Base-by-base conservation (phyloP, 2,329 filamentous ascomycete genomes). In the Cladophialophora immunda region DNA sequence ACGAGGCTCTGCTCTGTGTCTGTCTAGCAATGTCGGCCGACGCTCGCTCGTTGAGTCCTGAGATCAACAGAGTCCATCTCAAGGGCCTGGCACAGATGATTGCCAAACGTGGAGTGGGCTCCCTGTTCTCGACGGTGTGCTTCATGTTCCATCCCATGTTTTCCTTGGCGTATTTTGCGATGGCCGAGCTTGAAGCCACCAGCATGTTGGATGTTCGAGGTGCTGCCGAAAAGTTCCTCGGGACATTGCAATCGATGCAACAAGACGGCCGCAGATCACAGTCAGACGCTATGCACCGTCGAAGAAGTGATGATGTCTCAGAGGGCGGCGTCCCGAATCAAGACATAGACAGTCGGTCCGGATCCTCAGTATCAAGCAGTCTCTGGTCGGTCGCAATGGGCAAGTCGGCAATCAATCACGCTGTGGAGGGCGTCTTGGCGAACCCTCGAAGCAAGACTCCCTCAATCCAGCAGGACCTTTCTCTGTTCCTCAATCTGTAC, bases 61-160 rank as follows among this genome's bases (percentile, higher is more conserved):
- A 55, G 30, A 30, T 55, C 52, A 55, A 55, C 11, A 30, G 25
- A n/a, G n/a, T 32, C 27, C 52, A 55, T 32, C 30, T 55, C 1
- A 55, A 30, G 22, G 52, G 25, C 22, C 32, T 38, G 56, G 32
- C 56, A 13, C 56, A 58, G 56, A 58, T 58, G 56, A 58, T 32
- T 32, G 9, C 27, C 1, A 17, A 55, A 54, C 52, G 52, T 22
- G 52, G 52, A 55, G 27, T 55, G 8, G 27, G 19, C 7, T 30
- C 27, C 1, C 30, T 55, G 27, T 55, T 55, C 30, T 32, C 52
- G 3, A 7, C 15, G 15, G 25, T 55, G 27, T 55, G 52, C 52
- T 55, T 55, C 52, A 55, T 32, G 52, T 55, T 32, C 52, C 52
- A 55, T 5, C 52, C 52, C 3, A 55, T 55, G 52, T 55, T 55